Percentiles rank a stretch among this genome's conserved stretches.
Evolutionary conservation across 164 flowering plant genomes (phyloP).

Genomic region (Stephania cephalantha): DNA sequence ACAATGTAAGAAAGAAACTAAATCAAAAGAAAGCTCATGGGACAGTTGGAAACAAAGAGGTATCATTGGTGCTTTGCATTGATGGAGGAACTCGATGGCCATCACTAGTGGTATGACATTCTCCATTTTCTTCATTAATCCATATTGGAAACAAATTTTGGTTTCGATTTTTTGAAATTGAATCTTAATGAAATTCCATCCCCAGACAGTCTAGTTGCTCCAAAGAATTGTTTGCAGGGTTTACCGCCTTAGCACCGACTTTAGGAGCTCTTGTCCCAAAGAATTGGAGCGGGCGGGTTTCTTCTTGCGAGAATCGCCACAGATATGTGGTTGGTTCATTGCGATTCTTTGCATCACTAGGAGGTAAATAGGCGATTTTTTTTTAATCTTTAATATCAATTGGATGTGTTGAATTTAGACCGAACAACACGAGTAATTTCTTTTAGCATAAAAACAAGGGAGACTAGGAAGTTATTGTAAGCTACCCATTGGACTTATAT

Average conservation of each 20-base stretch:
- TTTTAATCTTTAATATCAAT: not conserved
- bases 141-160: constrained; percentile 3
- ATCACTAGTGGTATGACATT: constrained; percentile 78
- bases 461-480: too few species aligned
- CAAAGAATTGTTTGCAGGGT: too few species aligned
- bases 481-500: too few species aligned
- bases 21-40: constrained; percentile 60
- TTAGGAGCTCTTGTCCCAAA: too few species aligned
- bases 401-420: too few species aligned
- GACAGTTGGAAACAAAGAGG: constrained; percentile 96
- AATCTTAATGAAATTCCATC: too few species aligned
- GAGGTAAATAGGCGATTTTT: constrained; percentile 47
- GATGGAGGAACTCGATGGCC: constrained; percentile 94
- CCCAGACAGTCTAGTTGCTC: too few species aligned
- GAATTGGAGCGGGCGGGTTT: constrained; percentile 98
- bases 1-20: constrained; percentile 35
- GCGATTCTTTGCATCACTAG: constrained; percentile 99
- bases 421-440: not conserved
- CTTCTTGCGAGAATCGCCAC: constrained; percentile 96
- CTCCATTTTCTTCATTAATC: not conserved
- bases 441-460: too few species aligned
- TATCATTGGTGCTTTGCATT: constrained; percentile 95
- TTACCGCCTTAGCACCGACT: too few species aligned
- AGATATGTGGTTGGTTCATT: constrained; percentile 96
- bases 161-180: constrained; percentile 10